Conservation (phyloP, 2,329 filamentous ascomycete genomes). For the Paecilomyces sp. region DNA sequence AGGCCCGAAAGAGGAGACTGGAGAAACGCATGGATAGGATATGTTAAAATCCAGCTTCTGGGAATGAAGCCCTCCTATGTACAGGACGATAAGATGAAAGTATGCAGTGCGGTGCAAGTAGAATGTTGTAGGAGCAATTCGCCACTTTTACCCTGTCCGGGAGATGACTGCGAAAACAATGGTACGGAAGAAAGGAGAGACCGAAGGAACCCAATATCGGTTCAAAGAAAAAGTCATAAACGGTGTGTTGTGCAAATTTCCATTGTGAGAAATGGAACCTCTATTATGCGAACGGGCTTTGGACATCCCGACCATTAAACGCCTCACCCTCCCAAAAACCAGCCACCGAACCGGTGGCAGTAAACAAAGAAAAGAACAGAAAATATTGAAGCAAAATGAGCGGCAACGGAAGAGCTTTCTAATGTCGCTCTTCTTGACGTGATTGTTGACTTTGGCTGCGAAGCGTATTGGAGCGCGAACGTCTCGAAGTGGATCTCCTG, state of each 20-base stretch:
- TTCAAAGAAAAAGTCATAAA: background rate
- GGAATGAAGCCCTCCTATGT: background rate
- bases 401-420: background rate
- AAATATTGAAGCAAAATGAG: background rate
- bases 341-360: background rate
- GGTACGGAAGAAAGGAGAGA: background rate
- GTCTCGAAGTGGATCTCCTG: slow-evolving; percentile 27
- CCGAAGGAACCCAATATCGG: background rate
- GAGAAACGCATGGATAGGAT: background rate
- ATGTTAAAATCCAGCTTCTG: background rate
- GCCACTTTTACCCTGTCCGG: background rate
- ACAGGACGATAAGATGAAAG: background rate
- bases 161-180: background rate
- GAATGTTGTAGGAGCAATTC: background rate
- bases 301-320: background rate
- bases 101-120: background rate
- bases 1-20: background rate
- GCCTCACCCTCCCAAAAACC: background rate
- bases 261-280: background rate
- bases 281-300: background rate
- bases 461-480: slow-evolving; percentile 27
- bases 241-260: background rate
- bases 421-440: background rate
- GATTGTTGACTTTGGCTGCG: slow-evolving; percentile 15
- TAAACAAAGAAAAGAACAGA: background rate